Percentiles rank a stretch among this genome's conserved stretches.
Conservation (phyloP, 495 filamentous ascomycete genomes). For the Penicillium turbatum region DNA sequence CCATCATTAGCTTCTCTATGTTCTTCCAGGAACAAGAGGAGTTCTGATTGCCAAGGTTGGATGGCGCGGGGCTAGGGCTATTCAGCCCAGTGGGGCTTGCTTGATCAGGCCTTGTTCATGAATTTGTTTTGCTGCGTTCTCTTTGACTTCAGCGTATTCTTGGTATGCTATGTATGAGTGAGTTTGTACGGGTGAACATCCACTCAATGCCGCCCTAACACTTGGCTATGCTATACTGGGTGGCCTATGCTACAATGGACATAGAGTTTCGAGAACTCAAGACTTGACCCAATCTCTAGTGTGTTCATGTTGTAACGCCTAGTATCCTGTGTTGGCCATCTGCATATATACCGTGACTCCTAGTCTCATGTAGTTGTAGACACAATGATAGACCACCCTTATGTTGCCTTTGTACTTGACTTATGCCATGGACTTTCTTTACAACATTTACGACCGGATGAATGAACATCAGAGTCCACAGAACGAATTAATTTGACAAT, state of each 20-base stretch:
- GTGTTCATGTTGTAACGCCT: too few species aligned
- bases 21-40: constrained; percentile 97
- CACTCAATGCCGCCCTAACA: background rate
- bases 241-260: constrained; percentile 25
- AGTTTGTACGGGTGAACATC: background rate
- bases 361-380: too few species aligned
- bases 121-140: constrained; percentile 12
- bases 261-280: constrained; percentile 14
- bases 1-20: constrained; percentile 94
- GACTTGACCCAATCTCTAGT: too few species aligned
- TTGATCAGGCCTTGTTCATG: constrained; percentile 4
- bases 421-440: too few species aligned
- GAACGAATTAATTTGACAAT: too few species aligned
- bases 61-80: background rate
- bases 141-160: constrained; percentile 19
- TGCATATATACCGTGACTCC: too few species aligned
- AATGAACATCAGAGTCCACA: too few species aligned
- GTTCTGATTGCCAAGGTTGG: constrained; percentile 47
- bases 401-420: too few species aligned
- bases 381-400: too few species aligned
- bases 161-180: constrained; percentile 17
- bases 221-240: constrained; percentile 20
- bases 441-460: too few species aligned
- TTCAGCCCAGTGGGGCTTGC: background rate
- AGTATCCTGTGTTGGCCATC: too few species aligned